Base-by-base conservation (phyloP, 2,329 filamentous ascomycete genomes). In the Neonectria faginata region DNA sequence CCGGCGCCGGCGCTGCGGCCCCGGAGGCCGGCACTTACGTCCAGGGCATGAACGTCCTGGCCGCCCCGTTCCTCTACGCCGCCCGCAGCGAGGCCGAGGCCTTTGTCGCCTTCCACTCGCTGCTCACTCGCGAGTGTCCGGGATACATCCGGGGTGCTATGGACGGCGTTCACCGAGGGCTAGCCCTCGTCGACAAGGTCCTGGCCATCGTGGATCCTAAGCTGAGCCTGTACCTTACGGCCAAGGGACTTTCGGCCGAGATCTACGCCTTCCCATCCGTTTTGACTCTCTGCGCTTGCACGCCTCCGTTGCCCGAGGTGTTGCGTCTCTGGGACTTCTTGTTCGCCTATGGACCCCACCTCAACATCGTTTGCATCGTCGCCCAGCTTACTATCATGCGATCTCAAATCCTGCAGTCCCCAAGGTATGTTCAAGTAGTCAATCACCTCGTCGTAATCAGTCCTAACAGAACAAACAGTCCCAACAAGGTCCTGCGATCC, bases 21-120 rank as follows among this genome's bases (percentile, higher is more conserved):
- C 81, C 82, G 33, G 91, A 93, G 72, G 87, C 92, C 11, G 93
- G 94, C 33, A 94, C 92, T 44, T 99, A 99, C 74, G 95, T 99
- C 2, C 96, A 99, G 79, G 96, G 96, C 70, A 98, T 99, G 95
- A 99, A 99, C 77, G 96, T 99, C 44, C 87, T 99, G 16, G 95
- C 94, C 10, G 96, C 96, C 1, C 96, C 96, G 0, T 97, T 99
- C 76, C 85, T 99, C 50, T 99, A 99, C 78, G 94, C 93, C 5
- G 94, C 96, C 1, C 90, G 94, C 62, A 97, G 93, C 77, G 96
- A 99, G 81, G 91, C 94, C 7, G 94, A 99, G 80, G 96, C 96
- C 2, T 99, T 97, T 73, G 91, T 93, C 5, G 91, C 94, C 2
- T 97, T 99, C 74, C 90, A 97, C 76, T 90, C 89, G 47, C 91